Evolutionary conservation across 495 filamentous ascomycete genomes (phyloP).

Genomic region (Talaromyces stipitatus): DNA sequence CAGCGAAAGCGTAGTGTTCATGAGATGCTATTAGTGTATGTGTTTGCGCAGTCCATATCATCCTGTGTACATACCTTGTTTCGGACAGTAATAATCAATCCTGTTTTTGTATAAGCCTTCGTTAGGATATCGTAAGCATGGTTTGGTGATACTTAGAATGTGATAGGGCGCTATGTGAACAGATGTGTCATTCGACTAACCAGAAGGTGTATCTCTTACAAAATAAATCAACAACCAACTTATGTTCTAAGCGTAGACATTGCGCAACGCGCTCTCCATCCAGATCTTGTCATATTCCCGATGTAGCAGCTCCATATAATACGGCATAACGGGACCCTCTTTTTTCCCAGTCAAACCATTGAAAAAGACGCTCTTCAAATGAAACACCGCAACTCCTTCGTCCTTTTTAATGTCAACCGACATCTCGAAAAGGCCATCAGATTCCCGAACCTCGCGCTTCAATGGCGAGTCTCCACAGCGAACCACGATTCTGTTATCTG

Average conservation of each 20-base stretch:
- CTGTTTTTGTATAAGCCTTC: neutral
- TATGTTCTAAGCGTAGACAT: conserved; percentile 6
- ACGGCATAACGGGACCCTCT: conserved; percentile 42
- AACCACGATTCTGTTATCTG: conserved; percentile 50
- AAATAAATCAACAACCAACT: neutral
- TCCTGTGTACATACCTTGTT: neutral
- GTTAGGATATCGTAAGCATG: neutral
- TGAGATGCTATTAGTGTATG: conserved; percentile 4
- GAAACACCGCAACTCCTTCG: conserved; percentile 53
- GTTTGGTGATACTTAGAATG: neutral
- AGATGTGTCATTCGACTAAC: neutral
- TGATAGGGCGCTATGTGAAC: no score
- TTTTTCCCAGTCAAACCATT: conserved; percentile 41
- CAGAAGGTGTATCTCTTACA: neutral
- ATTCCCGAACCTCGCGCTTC: conserved; percentile 44
- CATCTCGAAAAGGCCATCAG: conserved; percentile 66
- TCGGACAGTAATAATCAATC: no score
- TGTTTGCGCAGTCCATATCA: neutral
- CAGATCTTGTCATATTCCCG: conserved; percentile 55
- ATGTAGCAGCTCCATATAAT: conserved; percentile 50
- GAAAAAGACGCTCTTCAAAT: conserved; percentile 61
- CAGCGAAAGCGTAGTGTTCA: neutral
- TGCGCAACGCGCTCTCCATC: conserved; percentile 48
- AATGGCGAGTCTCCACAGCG: conserved; percentile 62
- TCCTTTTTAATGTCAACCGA: conserved; percentile 52